Evolutionary conservation across 306 rosid genomes (phyloP).

Genomic region (Cicer chorassanicum): DNA sequence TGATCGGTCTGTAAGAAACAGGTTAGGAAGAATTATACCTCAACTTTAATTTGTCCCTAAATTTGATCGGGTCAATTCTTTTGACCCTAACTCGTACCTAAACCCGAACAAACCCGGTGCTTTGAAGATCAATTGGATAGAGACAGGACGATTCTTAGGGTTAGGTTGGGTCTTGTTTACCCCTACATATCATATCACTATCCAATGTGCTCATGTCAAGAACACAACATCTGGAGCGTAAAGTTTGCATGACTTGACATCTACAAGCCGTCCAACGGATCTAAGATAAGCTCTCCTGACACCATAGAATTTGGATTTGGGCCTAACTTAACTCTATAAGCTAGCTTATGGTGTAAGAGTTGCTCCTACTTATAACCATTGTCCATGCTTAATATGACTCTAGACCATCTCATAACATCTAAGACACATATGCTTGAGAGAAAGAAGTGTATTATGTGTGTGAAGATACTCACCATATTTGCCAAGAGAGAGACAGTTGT

Average conservation of each 20-base stretch:
- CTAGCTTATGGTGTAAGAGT: not conserved
- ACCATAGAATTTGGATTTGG: not conserved
- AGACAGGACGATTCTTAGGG: no score
- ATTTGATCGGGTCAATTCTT: no score
- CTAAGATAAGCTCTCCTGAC: not conserved
- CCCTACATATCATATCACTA: not conserved
- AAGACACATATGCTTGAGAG: not conserved
- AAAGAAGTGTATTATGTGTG: not conserved
- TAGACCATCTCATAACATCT: not conserved
- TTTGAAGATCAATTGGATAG: no score
- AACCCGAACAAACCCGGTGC: no score
- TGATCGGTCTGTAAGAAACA: no score
- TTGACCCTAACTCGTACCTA: no score
- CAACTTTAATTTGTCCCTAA: no score
- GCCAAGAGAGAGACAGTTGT: slow-evolving; percentile 85
- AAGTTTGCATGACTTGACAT: not conserved
- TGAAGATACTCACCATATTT: slow-evolving; percentile 66
- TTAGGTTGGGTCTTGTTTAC: no score
- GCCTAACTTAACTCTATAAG: not conserved
- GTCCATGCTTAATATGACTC: not conserved
- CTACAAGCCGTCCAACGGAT: not conserved
- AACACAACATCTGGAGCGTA: not conserved
- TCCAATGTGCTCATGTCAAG: not conserved
- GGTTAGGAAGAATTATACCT: no score
- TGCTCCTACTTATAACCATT: not conserved